Evolutionary conservation across 2,329 filamentous ascomycete species (phyloP).

Genomic region (Aspergillus calidoustus): DNA sequence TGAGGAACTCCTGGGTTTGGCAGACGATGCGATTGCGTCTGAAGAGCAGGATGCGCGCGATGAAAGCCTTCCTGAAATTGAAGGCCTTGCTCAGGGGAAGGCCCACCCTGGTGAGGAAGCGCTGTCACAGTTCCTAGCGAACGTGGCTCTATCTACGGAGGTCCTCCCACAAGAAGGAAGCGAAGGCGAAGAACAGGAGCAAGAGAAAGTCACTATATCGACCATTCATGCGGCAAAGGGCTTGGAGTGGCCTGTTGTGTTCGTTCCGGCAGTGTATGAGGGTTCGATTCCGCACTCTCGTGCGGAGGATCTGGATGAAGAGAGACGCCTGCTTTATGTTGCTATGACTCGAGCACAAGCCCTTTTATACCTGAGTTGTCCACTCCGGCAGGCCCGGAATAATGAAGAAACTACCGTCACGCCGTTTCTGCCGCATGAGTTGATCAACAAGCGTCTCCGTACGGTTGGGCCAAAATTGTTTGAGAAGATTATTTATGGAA

Average conservation of each 20-base stretch:
- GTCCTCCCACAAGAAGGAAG: constrained; percentile 55
- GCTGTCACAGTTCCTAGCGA: constrained; percentile 82
- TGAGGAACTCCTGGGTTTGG: constrained; percentile 81
- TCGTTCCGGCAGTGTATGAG: constrained; percentile 86
- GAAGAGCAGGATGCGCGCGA: constrained; percentile 58
- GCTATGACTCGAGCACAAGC: constrained; percentile 94
- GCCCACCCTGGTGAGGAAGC: constrained; percentile 61
- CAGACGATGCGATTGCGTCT: constrained; percentile 67
- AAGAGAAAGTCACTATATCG: constrained; percentile 78
- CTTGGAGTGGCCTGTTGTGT: constrained; percentile 94
- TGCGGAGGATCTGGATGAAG: constrained; percentile 84
- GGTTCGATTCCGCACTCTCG: constrained; percentile 89
- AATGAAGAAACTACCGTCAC: constrained; percentile 68
- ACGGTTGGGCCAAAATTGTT: constrained; percentile 73
- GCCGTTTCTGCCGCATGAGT: constrained; percentile 67
- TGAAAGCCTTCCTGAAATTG: constrained; percentile 66
- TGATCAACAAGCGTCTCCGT: constrained; percentile 58
- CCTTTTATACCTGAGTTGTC: constrained; percentile 83
- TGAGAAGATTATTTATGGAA: constrained; percentile 63
- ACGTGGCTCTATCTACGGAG: constrained; percentile 84
- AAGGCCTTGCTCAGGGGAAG: constrained; percentile 68
- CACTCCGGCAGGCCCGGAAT: constrained; percentile 66
- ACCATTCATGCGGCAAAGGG: constrained; percentile 97
- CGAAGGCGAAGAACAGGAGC: constrained; percentile 58
- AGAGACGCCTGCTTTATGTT: constrained; percentile 87